Base-by-base conservation (phyloP, 805 yeast species). In the Ogataea trehaloabstinens region DNA sequence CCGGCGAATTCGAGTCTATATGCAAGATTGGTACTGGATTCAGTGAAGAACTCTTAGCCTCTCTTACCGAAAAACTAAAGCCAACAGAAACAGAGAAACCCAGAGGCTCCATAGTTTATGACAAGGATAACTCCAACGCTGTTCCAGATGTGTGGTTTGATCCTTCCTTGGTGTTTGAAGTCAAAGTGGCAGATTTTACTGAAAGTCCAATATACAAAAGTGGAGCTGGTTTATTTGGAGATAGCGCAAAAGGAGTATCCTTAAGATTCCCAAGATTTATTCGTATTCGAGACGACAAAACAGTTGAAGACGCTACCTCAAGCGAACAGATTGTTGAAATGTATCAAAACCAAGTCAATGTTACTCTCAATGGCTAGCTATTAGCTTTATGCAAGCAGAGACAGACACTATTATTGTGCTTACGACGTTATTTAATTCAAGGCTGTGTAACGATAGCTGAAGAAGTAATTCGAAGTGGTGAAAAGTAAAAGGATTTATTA, bases 11-110 rank as follows among this genome's bases (percentile, higher is more conserved):
- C 58, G 98, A 93, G 61, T 85, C 97, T 0, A 83, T 95, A 29
- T 93, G 99, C 67, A 93, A 93, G 60, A 90, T 95, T 39, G 99
- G 99, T 34, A 93, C 99, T 0, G 99, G 99, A 0, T 93, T 93
- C 56, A 78, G 89, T 28, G 99, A 93, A 49, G 97, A 83, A 48
- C 74, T 80, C 54, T 70, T 93, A 41, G 78, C 77, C 24, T 64
- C 63, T 19, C 60, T 93, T 22, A 70, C 81, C 52, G 74, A 72
- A 19, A 69, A 69, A 34, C 70, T 93, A 41, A 77, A 81, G 29
- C 82, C 86, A 3, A 78, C 88, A 0, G 93, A 80, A 37, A 73
- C 78, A 11, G 55, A 65, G 0, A 66, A 59, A n/a, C 84, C 95
- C 2, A 83, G 80, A 49, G 70, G 84, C 0, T 84, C 80, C 39